Base-by-base conservation (phyloP, 768 basidiomycete genomes). In the Leucosporidium yakuticum region DNA sequence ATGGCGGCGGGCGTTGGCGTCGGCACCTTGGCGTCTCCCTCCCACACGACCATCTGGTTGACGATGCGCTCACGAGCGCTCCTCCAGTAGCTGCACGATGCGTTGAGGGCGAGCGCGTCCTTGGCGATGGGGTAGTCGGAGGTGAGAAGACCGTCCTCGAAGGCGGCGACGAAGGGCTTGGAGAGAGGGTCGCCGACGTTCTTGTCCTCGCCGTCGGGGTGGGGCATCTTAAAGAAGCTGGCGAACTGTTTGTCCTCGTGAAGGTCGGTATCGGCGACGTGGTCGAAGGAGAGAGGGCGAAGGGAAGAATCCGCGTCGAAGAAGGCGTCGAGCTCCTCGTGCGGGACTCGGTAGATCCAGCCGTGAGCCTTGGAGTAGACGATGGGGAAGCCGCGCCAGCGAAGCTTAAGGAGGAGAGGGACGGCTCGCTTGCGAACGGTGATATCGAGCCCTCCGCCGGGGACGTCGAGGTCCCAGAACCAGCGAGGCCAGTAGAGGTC, bases 31-130 rank as follows among this genome's bases (percentile, higher is more conserved):
- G 51, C 64, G 59, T 58, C 68, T 23, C 84, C 79, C 74, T 91
- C 86, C 86, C 90, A 95, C 4, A 95, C 85, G 21, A 95, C 93
- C 84, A 90, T 87, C 81, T 98, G 96, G 73, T 91, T 90, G 76
- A 87, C 77, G 73, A 98, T 89, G 29, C 96, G 85, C 76, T 98
- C 94, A 19, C 94, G 81, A 0, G 91, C 88, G 73, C 89, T 90
- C 77, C 96, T 91, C 96, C 95, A 99, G 78, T 99, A 99, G 76
- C 89, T 90, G 81, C 95, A 97, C 73, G 91, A 87, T 0, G 90
- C 88, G 74, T 91, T 96, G 84, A 98, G 85, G 64, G 92, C 87
- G 62, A 97, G 80, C 2, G 94, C 93, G 66, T 88, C 88, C 73
- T 84, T 84, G 4, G 94, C 91, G 70, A 88, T 88, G 4, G 77